A percentile compares a stretch with the other conserved stretches of the same genome.
Conservation (phyloP, 75 land plant genomes). For the Larix kaempferi region DNA sequence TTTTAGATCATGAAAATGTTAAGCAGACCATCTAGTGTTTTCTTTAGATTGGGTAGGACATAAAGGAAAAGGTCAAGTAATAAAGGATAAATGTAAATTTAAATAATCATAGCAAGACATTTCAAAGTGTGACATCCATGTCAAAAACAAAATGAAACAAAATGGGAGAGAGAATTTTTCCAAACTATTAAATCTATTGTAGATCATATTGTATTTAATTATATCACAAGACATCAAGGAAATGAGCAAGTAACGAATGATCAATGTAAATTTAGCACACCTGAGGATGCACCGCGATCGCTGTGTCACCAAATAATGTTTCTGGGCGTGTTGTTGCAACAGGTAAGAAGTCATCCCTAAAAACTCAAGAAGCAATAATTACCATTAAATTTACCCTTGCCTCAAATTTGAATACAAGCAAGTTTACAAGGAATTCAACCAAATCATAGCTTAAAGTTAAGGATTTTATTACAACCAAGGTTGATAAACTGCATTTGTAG, state of each 20-base stretch:
- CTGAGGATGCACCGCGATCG: constrained; percentile 96
- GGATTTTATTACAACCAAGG: neutral
- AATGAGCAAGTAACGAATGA: neutral
- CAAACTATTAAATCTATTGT: no score
- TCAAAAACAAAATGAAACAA: no score
- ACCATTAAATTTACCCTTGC: neutral
- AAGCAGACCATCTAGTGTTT: neutral
- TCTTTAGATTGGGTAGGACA: neutral
- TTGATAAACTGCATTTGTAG: neutral
- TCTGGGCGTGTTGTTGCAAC: constrained; percentile 98
- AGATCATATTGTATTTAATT: no score
- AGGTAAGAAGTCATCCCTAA: constrained; percentile 81
- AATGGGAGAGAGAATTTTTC: no score
- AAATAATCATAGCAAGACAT: no score
- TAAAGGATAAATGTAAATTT: no score
- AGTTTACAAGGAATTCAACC: neutral
- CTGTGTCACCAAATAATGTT: constrained; percentile 94
- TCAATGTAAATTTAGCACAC: constrained; percentile 21
- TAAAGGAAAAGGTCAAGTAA: neutral
- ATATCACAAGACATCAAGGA: no score
- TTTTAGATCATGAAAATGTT: neutral
- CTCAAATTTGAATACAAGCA: neutral
- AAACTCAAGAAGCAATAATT: neutral
- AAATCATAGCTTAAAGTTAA: neutral
- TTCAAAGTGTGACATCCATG: no score